Evolutionary conservation across 192 early-diverging fungal species (phyloP).

Genomic region (Podila horticola): DNA sequence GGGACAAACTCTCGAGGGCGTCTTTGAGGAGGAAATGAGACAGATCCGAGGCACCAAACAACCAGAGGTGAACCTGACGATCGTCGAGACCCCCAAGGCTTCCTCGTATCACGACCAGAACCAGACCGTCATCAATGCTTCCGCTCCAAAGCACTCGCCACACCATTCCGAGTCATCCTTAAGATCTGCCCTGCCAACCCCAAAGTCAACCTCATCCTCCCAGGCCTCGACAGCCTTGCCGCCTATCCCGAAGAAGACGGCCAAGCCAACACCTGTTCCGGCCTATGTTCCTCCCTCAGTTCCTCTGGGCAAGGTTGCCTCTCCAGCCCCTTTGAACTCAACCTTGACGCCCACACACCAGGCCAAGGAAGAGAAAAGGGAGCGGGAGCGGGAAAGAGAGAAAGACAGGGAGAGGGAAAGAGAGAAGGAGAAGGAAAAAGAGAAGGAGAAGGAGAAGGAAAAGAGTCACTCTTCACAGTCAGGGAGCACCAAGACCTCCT

Average conservation of each 20-base stretch:
- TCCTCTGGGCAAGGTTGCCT: background rate
- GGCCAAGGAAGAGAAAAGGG: slow-evolving; percentile 3
- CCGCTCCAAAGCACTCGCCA: slow-evolving; percentile 11
- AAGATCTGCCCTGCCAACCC: slow-evolving; percentile 3
- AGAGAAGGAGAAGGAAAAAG: too few relatives aligned
- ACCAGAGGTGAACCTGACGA: slow-evolving; percentile 60
- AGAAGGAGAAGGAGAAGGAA: too few relatives aligned
- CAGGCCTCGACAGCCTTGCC: slow-evolving; percentile 11
- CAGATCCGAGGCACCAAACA: slow-evolving; percentile 39
- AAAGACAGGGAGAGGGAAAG: too few relatives aligned
- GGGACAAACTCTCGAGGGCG: slow-evolving; percentile 60
- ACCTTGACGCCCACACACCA: slow-evolving; percentile 14
- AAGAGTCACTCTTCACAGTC: background rate
- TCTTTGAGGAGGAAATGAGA: slow-evolving; percentile 62
- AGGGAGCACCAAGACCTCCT: background rate
- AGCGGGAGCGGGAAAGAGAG: too few relatives aligned
- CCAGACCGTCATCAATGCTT: background rate
- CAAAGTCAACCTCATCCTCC: slow-evolving; percentile 22
- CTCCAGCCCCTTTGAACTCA: slow-evolving; percentile 26
- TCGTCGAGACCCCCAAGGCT: slow-evolving; percentile 54
- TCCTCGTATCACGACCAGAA: slow-evolving; percentile 1
- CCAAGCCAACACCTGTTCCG: slow-evolving; percentile 25
- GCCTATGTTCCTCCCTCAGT: slow-evolving; percentile 28
- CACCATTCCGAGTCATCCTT: slow-evolving; percentile 9
- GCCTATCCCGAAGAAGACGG: slow-evolving; percentile 12